phyloP scores from a whole-genome alignment of 2,329 filamentous ascomycete species.

The Curvularia sp. region DNA sequence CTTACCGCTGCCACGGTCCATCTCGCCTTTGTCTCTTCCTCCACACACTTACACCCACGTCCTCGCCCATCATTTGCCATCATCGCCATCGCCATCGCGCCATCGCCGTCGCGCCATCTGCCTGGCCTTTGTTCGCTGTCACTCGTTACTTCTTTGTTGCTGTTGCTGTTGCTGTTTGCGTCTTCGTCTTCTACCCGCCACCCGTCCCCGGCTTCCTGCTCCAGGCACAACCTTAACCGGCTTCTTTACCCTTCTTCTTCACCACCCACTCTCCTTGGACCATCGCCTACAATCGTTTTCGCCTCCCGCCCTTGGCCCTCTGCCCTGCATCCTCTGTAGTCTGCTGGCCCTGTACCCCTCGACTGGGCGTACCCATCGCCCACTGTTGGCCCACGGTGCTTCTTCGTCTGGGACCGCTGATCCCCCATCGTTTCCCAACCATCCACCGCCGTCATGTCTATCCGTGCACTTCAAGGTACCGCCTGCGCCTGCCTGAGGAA shows the following conservation, averaged over 20 bases:
- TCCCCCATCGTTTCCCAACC: slow-evolving; percentile 17
- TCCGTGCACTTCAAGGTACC: slow-evolving; percentile 28
- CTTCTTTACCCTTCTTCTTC: slow-evolving; percentile 1
- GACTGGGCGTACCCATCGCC: slow-evolving; percentile 16
- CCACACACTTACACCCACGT: slow-evolving; percentile 4
- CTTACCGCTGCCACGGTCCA: slow-evolving; percentile 9
- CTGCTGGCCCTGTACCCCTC: slow-evolving; percentile 12
- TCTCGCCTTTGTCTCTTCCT: slow-evolving; percentile 2
- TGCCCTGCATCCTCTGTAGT: background rate
- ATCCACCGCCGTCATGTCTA: slow-evolving; percentile 26
- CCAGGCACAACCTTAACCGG: too few relatives aligned
- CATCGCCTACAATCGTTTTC: slow-evolving; percentile 10
- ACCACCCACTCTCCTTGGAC: slow-evolving; percentile 11
- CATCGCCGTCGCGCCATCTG: slow-evolving; percentile 4
- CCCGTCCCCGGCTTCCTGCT: background rate
- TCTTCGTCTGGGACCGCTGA: slow-evolving; percentile 19
- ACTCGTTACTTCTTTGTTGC: slow-evolving; percentile 20
- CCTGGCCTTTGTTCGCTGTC: slow-evolving; percentile 18
- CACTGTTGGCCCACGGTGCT: slow-evolving; percentile 19
- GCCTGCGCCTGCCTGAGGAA: background rate
- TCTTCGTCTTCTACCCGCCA: background rate
- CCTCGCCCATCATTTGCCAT: background rate
- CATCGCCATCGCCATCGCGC: slow-evolving; percentile 1
- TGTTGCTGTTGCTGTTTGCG: background rate
- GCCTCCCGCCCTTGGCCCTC: background rate